phyloP scores from a whole-genome alignment of 768 basidiomycete species.

The Lepiota brunneoincarnata region DNA sequence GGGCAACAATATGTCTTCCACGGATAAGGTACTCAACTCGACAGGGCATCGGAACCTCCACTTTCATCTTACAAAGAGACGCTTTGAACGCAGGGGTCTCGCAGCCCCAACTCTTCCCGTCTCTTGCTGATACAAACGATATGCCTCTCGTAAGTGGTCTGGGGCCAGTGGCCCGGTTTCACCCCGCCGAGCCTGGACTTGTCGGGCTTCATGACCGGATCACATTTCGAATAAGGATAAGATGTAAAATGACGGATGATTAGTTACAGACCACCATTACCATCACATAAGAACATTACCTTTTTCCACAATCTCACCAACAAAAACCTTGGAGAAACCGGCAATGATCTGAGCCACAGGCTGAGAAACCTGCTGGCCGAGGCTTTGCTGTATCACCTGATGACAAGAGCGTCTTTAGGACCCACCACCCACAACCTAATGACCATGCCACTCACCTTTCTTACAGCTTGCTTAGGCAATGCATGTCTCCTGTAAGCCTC shows the following conservation, averaged over 20 bases:
- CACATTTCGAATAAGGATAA: not conserved
- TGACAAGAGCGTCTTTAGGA: no score
- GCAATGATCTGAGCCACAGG: constrained; percentile 89
- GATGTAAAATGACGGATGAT: not conserved
- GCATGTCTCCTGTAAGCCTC: constrained; percentile 86
- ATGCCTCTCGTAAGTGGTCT: constrained; percentile 88
- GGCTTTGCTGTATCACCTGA: constrained; percentile 80
- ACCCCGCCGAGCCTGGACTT: constrained; percentile 67
- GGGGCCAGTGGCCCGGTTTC: constrained; percentile 82
- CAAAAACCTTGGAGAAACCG: constrained; percentile 88
- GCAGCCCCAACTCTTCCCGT: constrained; percentile 81
- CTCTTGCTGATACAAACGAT: constrained; percentile 77
- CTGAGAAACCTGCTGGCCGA: constrained; percentile 80
- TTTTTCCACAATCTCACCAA: constrained; percentile 89
- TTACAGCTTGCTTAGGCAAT: constrained; percentile 75
- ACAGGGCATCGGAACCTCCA: not conserved
- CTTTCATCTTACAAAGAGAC: constrained; percentile 65
- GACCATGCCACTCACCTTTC: constrained; percentile 49
- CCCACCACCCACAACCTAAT: no score
- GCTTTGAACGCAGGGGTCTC: constrained; percentile 64
- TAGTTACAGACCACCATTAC: not conserved
- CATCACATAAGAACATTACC: constrained; percentile 40
- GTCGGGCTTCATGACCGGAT: constrained; percentile 51
- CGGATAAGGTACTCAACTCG: no score
- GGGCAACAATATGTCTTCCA: no score